Evolutionary conservation across 2,329 filamentous ascomycete genomes (phyloP).

Genomic region (Arachnomyces sp.): DNA sequence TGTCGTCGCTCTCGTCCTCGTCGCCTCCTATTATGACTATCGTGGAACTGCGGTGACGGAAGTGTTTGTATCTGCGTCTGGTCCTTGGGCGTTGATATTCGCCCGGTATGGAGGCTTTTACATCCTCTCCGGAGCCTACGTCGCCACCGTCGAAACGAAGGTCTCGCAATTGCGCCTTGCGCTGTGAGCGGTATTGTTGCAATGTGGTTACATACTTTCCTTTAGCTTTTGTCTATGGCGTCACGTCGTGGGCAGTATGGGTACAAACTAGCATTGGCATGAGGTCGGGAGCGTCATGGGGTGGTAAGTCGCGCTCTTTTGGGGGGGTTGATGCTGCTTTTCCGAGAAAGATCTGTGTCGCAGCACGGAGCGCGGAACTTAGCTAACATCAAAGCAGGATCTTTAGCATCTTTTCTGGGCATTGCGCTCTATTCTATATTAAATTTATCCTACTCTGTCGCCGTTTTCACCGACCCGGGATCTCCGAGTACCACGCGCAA

Average conservation of each 20-base stretch:
- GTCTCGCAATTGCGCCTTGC: conserved; percentile 34
- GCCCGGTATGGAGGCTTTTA: conserved; percentile 29
- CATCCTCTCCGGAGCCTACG: conserved; percentile 26
- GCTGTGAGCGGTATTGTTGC: conserved; percentile 77
- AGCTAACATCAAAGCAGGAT: conserved; percentile 17
- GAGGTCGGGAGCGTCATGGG: conserved; percentile 41
- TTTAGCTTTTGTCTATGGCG: conserved; percentile 75
- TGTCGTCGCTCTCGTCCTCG: conserved; percentile 5
- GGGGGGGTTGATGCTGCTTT: background rate
- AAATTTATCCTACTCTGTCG: conserved; percentile 82
- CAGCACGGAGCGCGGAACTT: background rate
- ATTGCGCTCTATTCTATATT: conserved; percentile 67
- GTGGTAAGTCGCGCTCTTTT: conserved; percentile 24
- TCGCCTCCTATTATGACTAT: background rate
- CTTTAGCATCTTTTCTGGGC: conserved; percentile 52
- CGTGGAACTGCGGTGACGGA: no score
- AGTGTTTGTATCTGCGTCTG: no score
- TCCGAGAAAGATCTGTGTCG: background rate
- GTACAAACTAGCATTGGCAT: conserved; percentile 69
- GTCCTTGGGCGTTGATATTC: background rate
- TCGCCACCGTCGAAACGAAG: conserved; percentile 34
- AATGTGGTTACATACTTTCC: conserved; percentile 71
- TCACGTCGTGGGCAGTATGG: conserved; percentile 93
- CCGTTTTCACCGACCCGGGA: conserved; percentile 87
- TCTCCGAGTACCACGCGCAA: conserved; percentile 41